Evolutionary conservation across 169 alveolate species (phyloP), one percentile per base, ranked within the genome.

Genomic region (Plasmodium coatneyi): DNA sequence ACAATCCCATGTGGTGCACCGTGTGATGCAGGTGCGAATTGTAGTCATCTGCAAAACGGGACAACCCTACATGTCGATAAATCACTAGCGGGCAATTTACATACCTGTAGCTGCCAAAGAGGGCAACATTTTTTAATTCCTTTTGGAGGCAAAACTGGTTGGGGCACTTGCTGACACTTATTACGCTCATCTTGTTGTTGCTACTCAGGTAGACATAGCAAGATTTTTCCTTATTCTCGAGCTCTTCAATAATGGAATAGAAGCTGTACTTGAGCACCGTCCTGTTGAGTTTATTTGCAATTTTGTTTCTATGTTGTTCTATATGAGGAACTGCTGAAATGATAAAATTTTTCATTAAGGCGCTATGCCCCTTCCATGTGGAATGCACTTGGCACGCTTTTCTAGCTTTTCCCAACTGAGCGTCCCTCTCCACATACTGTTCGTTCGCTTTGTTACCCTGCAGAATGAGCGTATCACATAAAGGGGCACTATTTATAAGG

Each of bases 161-260:
- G 22, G 79, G 16, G 22, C 95, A 80, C 41, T 91, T 80, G 25
- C 95, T 91, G 28, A 91, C 76, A 91, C 86, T 81, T 70, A 91
- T 81, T 19, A 82, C 95, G 76, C 76, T 66, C 87, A 91, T 49
- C 36, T n/a, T 66, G 36, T 36, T 72, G 25, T 71, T 91, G 41
- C 79, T 16, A 30, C 92, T 56, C n/a, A 80, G 19, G 60, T 80
- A 91, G 52, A 91, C n/a, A 39, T 91, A 91, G 70, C 95, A 91
- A 2, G 86, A 28, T 12, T 82, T 52, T 14, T 78, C 72, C 30
- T 71, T 43, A 28, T 43, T 81, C 28, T 91, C 81, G 52, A 91
- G 16, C 83, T 91, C 95, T n/a, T 91, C 95, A 16, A 82, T 30
- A 71, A 91, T 91, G 46, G 70, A 52, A 14, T 43, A 78, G 22